Percentiles rank a stretch among this genome's conserved stretches.
These are phyloP conservation scores for Malus hybrid DNA, from an alignment of 331 rosid genomes.

Conservation along the genomic window DNA sequence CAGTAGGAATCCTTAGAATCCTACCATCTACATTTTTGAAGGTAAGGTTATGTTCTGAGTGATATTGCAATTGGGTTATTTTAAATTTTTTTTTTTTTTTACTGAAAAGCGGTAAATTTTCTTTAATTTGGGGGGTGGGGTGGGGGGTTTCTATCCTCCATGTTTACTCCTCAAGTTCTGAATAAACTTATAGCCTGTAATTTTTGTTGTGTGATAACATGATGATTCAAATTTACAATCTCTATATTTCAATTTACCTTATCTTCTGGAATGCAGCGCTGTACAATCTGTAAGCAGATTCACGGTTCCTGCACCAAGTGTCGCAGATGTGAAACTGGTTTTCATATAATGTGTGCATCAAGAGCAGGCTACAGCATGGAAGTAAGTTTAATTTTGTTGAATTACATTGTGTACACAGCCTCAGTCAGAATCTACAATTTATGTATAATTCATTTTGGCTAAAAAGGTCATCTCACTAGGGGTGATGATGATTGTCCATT, in stretches of 20 bases:
- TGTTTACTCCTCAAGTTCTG: not conserved
- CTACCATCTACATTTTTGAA: conserved; percentile 67
- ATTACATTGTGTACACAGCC: conserved; percentile 7
- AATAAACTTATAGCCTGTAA: not conserved
- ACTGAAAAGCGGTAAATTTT: not conserved
- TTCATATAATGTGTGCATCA: conserved; percentile 81
- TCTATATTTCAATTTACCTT: not conserved
- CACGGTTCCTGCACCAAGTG: conserved; percentile 95
- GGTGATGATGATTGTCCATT: no score
- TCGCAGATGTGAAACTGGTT: conserved; percentile 83
- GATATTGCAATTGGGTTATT: conserved; percentile 5
- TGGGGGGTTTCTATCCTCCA: not conserved
- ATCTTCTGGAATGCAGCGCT: conserved; percentile 43
- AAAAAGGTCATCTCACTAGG: not conserved
- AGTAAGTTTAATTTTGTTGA: conserved; percentile 41
- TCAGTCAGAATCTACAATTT: not conserved
- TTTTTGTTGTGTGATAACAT: not conserved
- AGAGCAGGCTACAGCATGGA: conserved; percentile 96
- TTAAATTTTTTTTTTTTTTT: not conserved
- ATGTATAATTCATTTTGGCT: not conserved
- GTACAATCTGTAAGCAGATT: conserved; percentile 81
- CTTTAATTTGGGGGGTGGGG: not conserved
- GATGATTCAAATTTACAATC: not conserved
- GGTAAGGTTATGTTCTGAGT: conserved; percentile 33
- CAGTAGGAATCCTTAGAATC: conserved; percentile 78